Base-by-base conservation (phyloP, 768 basidiomycete genomes). In the Tulasnella sp. region DNA sequence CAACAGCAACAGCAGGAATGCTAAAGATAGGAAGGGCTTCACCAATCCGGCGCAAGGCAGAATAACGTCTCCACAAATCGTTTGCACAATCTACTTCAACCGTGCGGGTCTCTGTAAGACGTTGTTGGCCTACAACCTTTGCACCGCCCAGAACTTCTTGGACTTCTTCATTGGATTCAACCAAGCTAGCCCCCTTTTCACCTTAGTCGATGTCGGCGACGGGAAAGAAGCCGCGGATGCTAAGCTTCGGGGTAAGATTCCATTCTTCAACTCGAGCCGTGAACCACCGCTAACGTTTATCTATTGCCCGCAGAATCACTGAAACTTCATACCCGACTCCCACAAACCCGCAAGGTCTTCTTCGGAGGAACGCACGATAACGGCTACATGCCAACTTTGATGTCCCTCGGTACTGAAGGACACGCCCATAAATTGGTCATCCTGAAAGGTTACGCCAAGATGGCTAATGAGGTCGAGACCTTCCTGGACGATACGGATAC, bases 321-420 rank as follows among this genome's bases (percentile, higher is more conserved):
- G 48, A 78, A 84, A 68, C 84, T 83, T 13, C 87, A 79, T 69
- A 75, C 78, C 51, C 67, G 82, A 71, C 71, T 81, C 59, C 79
- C 82, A 38, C 82, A 85, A 67, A 85, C 81, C 2, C 74, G 73
- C 64, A 83, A 80, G 71, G 74, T 87, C 66, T 72, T 86, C 63
- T 85, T 86, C 65, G 84, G 82, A 67, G 85, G 85, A 79, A 82
- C 81, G 66, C 85, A 86, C 68, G 85, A 86, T 71, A 81, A 80
- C 71, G 84, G 85, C 65, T 86, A 87, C 71, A 76, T 78, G 52
- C 77, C 79, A 24, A 76, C 74, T 60, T 77, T 87, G 55, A 78
- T 78, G 49, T 80, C 82, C 19, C 77, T 82, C 52, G 78, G 83
- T 55, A 85, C 84, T 45, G 77, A 80, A 29, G 83, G 84, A 30